phyloP scores from a whole-genome alignment of 73 alveolate species.

The Tetrahymena thermophila region DNA sequence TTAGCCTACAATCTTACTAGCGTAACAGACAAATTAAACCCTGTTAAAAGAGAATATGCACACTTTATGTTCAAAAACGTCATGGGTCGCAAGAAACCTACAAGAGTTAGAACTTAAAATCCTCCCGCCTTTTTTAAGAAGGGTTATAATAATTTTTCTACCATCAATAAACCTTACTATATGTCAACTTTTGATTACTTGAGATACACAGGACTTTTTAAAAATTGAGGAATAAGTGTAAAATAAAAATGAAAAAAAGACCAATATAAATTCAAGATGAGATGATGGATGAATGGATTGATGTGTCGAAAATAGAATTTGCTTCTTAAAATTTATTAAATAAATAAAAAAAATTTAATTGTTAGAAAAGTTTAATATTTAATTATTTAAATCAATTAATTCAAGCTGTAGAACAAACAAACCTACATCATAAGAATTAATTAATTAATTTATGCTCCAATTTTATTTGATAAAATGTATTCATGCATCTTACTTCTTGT shows the following conservation, averaged over 20 bases:
- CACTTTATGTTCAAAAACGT: background rate
- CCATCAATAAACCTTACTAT: background rate
- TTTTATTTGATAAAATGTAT: background rate
- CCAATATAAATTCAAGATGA: background rate
- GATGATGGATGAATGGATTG: background rate
- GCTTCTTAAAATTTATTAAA: no score
- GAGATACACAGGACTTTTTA: background rate
- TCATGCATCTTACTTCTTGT: background rate
- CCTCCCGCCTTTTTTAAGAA: background rate
- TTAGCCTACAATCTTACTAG: background rate
- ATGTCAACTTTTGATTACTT: background rate
- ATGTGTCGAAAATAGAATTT: background rate
- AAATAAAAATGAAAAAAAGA: background rate
- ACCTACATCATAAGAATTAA: background rate
- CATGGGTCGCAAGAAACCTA: background rate
- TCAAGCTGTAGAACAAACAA: background rate
- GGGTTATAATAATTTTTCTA: background rate
- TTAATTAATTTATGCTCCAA: no score
- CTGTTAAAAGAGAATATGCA: background rate
- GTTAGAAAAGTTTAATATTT: background rate
- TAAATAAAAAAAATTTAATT: no score
- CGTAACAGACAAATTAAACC: background rate
- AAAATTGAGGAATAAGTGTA: background rate
- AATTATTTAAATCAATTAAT: background rate
- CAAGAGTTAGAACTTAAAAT: background rate